Percentiles rank a stretch among this genome's conserved stretches.
phyloP scores from a whole-genome alignment of 169 alveolate species.

The Plasmodium knowlesi region DNA sequence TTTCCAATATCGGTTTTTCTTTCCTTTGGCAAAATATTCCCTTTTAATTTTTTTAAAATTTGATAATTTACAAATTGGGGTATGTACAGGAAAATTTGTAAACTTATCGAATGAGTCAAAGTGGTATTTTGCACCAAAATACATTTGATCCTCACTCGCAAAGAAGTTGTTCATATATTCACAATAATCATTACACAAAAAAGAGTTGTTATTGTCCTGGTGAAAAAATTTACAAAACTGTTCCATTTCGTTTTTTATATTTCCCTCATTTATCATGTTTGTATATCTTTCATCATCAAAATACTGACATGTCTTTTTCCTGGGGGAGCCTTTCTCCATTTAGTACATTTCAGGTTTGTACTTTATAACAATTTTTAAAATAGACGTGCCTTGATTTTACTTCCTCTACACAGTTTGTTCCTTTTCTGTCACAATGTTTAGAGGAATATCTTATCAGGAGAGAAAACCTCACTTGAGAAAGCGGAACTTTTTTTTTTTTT shows the following conservation, averaged over 20 bases:
- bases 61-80: neutral
- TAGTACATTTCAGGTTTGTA: neutral
- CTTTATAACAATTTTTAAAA: neutral
- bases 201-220: slow-evolving; percentile 1
- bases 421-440: neutral
- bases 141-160: neutral
- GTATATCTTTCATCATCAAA: neutral
- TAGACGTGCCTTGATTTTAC: neutral
- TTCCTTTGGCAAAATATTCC: neutral
- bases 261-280: neutral
- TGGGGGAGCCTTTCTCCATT: neutral
- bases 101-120: neutral
- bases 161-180: neutral
- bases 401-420: neutral
- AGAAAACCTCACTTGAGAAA: neutral
- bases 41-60: neutral
- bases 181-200: slow-evolving; percentile 3
- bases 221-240: slow-evolving; percentile 9
- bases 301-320: neutral
- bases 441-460: neutral
- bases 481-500: neutral
- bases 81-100: neutral
- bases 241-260: slow-evolving; percentile 20
- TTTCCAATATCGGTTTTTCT: neutral
- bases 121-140: slow-evolving; percentile 8